These are phyloP conservation scores for Camelina neglecta DNA, from an alignment of 345 rosid genomes.

Conservation along the genomic window DNA sequence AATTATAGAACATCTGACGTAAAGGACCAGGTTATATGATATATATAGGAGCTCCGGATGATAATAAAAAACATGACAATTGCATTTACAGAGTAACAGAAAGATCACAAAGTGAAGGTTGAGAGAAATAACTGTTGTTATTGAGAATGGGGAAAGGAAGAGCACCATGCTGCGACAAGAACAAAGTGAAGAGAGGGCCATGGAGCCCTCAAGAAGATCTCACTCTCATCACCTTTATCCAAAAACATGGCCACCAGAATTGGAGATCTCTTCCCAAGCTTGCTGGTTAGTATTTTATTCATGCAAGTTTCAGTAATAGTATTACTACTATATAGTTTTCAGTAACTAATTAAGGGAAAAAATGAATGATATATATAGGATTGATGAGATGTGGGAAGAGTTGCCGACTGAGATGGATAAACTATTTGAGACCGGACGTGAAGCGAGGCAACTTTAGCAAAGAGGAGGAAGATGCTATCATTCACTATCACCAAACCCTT, in stretches of 20 bases:
- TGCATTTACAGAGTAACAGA: neutral
- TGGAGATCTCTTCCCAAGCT: conserved; percentile 95
- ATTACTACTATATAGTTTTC: neutral
- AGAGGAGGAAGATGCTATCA: conserved; percentile 78
- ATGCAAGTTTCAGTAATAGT: conserved; percentile 9
- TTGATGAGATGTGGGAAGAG: conserved; percentile 75
- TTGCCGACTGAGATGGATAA: conserved; percentile 75
- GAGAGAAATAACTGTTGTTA: neutral
- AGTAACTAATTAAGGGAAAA: conserved; percentile 1
- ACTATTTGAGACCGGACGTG: conserved; percentile 76
- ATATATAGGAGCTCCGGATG: conserved; percentile 14
- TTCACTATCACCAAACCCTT: conserved; percentile 60
- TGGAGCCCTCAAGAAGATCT: conserved; percentile 93
- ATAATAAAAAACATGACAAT: conserved; percentile 16
- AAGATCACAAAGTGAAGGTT: neutral
- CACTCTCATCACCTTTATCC: conserved; percentile 77
- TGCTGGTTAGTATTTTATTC: conserved; percentile 59
- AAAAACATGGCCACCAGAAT: conserved; percentile 82
- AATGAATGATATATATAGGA: conserved; percentile 48
- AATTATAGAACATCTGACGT: conserved; percentile 22
- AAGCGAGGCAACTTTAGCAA: conserved; percentile 73
- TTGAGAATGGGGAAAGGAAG: conserved; percentile 80
- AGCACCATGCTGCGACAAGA: conserved; percentile 92
- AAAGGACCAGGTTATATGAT: conserved; percentile 15
- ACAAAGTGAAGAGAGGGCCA: conserved; percentile 87